Percentiles rank a stretch among this genome's conserved stretches.
Conservation (phyloP, 1,284 basidiomycete genomes). For the Cutaneotrichosporon cyanovorans region DNA sequence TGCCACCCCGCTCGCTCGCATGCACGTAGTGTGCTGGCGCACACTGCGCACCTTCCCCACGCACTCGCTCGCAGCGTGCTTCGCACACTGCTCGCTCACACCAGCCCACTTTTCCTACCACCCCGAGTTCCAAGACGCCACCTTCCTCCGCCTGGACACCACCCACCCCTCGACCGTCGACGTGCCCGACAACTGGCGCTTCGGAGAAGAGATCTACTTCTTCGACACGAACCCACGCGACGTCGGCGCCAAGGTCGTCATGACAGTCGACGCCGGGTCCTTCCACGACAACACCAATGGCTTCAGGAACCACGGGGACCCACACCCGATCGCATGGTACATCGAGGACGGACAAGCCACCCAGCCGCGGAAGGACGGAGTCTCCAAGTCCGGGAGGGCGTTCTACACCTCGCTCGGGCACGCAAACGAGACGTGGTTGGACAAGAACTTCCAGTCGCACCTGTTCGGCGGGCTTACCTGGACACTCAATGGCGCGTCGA, state of each 20-base stretch:
- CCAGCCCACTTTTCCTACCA: slow-evolving; percentile 67
- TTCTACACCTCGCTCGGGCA: slow-evolving; percentile 76
- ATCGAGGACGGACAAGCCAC: slow-evolving; percentile 60
- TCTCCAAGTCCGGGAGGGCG: slow-evolving; percentile 57
- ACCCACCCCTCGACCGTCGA: slow-evolving; percentile 60
- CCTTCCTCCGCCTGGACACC: slow-evolving; percentile 57
- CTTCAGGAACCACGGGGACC: slow-evolving; percentile 20
- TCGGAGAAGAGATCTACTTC: slow-evolving; percentile 55
- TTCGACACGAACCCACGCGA: slow-evolving; percentile 66
- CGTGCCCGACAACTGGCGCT: slow-evolving; percentile 58
- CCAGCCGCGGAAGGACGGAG: slow-evolving; percentile 36
- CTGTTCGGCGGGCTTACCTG: slow-evolving; percentile 66
- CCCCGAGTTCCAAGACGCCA: slow-evolving; percentile 54
- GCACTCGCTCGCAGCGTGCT: no score
- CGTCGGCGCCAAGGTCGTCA: slow-evolving; percentile 58
- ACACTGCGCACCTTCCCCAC: no score
- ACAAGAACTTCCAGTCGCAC: slow-evolving; percentile 60
- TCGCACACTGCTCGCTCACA: neutral
- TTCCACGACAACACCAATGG: neutral
- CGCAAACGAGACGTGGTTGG: slow-evolving; percentile 55
- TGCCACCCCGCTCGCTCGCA: no score
- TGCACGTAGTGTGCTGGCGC: no score
- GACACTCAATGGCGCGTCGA: slow-evolving; percentile 54
- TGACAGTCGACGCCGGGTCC: slow-evolving; percentile 58
- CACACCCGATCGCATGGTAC: slow-evolving; percentile 60